Percentiles rank a stretch among this genome's conserved stretches.
Conservation (phyloP, 257 asterid genomes). For the Gynochthodes officinalis region DNA sequence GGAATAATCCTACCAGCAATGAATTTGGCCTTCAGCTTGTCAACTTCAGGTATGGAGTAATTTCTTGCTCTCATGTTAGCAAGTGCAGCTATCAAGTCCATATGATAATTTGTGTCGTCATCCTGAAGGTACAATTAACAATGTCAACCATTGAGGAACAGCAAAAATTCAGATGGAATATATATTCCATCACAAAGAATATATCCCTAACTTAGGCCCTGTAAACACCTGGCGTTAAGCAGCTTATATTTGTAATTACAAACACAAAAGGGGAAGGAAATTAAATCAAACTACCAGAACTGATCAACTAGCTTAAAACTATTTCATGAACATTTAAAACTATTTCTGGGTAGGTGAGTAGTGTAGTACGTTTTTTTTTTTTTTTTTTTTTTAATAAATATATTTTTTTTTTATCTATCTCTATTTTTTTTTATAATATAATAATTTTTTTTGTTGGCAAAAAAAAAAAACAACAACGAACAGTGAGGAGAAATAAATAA, state of each 20-base stretch:
- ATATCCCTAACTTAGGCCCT: too few species aligned
- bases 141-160: background rate
- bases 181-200: background rate
- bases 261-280: background rate
- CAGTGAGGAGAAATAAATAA: background rate
- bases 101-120: constrained; percentile 85
- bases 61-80: constrained; percentile 98
- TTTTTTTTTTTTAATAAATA: too few species aligned
- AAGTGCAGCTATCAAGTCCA: constrained; percentile 86
- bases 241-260: too few species aligned
- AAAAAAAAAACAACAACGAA: background rate
- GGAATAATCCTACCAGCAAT: constrained; percentile 92
- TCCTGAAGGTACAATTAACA: constrained; percentile 42
- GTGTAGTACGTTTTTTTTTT: too few species aligned
- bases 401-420: too few species aligned
- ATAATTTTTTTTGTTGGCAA: too few species aligned
- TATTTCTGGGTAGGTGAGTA: too few species aligned
- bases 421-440: too few species aligned
- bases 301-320: background rate
- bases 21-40: constrained; percentile 83
- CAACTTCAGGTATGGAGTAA: constrained; percentile 84
- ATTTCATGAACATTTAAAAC: too few species aligned
- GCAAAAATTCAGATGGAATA: background rate
- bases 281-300: background rate
- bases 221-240: too few species aligned